phyloP scores from a whole-genome alignment of 2,329 filamentous ascomycete genomes.

The Aspergillus awamori region DNA sequence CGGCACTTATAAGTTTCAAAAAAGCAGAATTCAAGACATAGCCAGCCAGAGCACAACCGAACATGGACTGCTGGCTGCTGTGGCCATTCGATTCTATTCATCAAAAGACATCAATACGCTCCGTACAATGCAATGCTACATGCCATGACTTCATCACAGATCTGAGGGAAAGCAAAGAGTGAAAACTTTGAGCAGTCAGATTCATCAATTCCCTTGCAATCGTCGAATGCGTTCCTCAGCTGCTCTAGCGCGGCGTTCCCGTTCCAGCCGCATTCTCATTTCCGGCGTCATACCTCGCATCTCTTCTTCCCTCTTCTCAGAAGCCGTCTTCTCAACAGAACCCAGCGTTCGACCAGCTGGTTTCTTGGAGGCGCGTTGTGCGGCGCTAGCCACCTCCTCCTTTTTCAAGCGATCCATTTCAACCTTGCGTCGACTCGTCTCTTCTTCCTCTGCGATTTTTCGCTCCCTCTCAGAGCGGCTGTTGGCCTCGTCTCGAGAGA shows the following conservation, averaged over 20 bases:
- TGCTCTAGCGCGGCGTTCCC: constrained; percentile 86
- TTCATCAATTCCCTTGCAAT: constrained; percentile 53
- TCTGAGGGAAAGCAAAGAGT: background rate
- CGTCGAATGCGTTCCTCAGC: constrained; percentile 83
- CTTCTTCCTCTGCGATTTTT: constrained; percentile 67
- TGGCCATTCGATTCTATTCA: background rate
- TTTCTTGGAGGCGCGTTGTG: constrained; percentile 53
- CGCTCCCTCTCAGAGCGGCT: constrained; percentile 70
- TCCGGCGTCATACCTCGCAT: constrained; percentile 82
- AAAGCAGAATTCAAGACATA: too few species aligned
- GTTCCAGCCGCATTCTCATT: constrained; percentile 79
- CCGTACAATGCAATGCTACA: background rate
- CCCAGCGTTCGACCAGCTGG: constrained; percentile 59
- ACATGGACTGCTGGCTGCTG: too few species aligned
- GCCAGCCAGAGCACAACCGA: too few species aligned
- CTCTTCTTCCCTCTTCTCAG: constrained; percentile 83
- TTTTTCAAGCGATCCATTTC: constrained; percentile 73
- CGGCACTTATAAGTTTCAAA: too few species aligned
- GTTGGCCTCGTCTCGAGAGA: constrained; percentile 73
- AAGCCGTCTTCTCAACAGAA: constrained; percentile 69
- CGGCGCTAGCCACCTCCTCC: constrained; percentile 57
- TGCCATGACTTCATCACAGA: background rate
- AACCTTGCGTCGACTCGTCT: constrained; percentile 68
- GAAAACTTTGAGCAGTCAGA: too few species aligned
- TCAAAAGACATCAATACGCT: background rate